Evolutionary conservation across 2,329 filamentous ascomycete genomes (phyloP), one percentile per base, ranked within the genome.

Genomic region (Fusarium longipes): DNA sequence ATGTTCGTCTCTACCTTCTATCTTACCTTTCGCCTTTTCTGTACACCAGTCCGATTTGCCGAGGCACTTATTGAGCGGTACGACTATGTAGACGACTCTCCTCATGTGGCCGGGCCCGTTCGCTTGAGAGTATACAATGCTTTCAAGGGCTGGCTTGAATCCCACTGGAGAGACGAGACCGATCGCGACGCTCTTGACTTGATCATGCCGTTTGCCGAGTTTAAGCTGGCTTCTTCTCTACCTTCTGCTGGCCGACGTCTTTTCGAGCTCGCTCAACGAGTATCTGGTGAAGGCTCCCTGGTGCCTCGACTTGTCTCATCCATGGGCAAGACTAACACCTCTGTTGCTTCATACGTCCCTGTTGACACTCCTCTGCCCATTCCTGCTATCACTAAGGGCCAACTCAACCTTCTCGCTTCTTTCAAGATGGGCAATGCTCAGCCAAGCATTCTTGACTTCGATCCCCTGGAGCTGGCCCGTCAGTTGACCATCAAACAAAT

Each of bases 101-200:
- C 89, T 22, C 86, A 89, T 59, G 80, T 94, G 65, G 89, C 93
- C 22, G 87, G 85, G 4, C 93, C 95, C 0, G 95, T 98, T 22
- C 89, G 94, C 49, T 82, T 99, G 45, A 89, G 96, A 50, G 93
- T 98, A 2, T 98, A 96, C 82, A 98, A 99, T 76, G 90, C 93
- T 57, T 93, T 99, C 84, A 99, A 99, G 79, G 92, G 92, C 39
- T 99, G 96, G 96, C 83, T 99, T 20, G 96, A 98, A 80, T 96
- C 92, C 8, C 93, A 99, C 78, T 99, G 96, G 95, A 89, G 91
- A 45, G 88, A 93, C 66, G 88, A 93, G 60, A 89, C 89, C 12
- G 96, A 99, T 76, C 87, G 87, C 52, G 85, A 88, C 14, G 93
- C 94, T 2, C 83, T 99, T 10, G 83, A 86, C 1, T 82, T 91